Base-by-base conservation (phyloP, 345 rosid genomes). In the Dipteronia dyeriana region DNA sequence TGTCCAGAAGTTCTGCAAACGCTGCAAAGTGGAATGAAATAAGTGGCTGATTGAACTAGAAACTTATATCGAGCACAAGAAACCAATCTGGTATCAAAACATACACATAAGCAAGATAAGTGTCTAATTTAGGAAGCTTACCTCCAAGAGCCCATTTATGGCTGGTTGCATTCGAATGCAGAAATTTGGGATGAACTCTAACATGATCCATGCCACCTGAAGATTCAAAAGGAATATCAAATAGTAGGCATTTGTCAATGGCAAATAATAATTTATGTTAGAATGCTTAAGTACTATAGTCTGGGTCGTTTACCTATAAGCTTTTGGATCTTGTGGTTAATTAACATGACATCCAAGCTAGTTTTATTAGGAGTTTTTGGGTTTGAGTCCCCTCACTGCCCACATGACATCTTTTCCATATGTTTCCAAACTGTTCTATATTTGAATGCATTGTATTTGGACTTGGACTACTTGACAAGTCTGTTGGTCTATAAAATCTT, bases 121-220 rank as follows among this genome's bases (percentile, higher is more conserved):
- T 60, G 43, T 29, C 20, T 38, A n/a, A 41, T 13, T 13, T 72
- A 53, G 41, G 13, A 39, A 75, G 71, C 66, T 56, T 82, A 93
- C 99, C 99, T 87, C 99, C 99, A 80, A 95, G 96, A 56, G 98
- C 98, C 99, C 99, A 95, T 78, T 93, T 95, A 83, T 95, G 99
- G 81, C 99, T 95, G 9, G 99, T 95, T 73, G 99, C 99, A 81
- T 95, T 95, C 41, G 99, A 95, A 87, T 95, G 99, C 49, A 95
- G 79, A 74, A 95, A 95, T 79, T 89, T 95, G 47, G 99, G 99
- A 88, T 95, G 99, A 78, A 95, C 98, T 82, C 99, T 84, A 38
- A 92, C 96, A 84, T 85, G 99, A 78, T 95, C 99, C 83, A 91
- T 78, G 4, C 95, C 91, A 84, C 91, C 98, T 95, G 78, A 73